phyloP scores from a whole-genome alignment of 2,329 filamentous ascomycete species.

The Ascochyta lentis region DNA sequence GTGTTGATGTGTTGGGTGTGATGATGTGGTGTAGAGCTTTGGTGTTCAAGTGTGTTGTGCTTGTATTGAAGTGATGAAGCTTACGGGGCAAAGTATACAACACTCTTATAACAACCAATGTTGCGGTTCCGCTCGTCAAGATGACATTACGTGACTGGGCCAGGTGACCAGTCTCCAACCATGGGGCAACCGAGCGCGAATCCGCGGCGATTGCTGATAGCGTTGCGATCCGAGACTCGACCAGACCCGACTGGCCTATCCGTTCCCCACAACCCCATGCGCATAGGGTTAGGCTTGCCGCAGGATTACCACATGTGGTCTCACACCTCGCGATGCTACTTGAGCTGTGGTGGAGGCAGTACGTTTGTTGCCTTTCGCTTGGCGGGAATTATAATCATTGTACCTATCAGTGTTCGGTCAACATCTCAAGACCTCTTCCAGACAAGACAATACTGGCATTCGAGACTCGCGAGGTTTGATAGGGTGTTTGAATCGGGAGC shows the following conservation, averaged over 20 bases:
- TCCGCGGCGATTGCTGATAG: background rate
- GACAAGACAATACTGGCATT: background rate
- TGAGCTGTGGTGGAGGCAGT: too few species aligned
- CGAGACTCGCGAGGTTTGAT: background rate
- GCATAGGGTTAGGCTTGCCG: too few species aligned
- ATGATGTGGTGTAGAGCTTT: background rate
- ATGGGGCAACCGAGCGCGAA: conserved; percentile 4
- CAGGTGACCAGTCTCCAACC: background rate
- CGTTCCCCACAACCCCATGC: too few species aligned
- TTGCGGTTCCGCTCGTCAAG: background rate
- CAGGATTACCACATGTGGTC: too few species aligned
- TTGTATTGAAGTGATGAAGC: background rate
- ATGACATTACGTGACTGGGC: background rate
- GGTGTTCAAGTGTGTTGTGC: background rate
- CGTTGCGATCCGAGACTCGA: background rate
- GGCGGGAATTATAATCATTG: too few species aligned
- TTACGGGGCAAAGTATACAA: background rate
- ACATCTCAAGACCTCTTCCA: background rate
- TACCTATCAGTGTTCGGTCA: too few species aligned
- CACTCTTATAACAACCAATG: background rate
- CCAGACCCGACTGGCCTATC: background rate
- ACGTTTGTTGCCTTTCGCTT: too few species aligned
- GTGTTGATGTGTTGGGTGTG: background rate
- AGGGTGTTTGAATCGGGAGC: background rate
- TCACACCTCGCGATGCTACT: too few species aligned